These are phyloP conservation scores for Colletotrichum lentis DNA, from an alignment of 2,329 filamentous ascomycete genomes.

Conservation along the genomic window DNA sequence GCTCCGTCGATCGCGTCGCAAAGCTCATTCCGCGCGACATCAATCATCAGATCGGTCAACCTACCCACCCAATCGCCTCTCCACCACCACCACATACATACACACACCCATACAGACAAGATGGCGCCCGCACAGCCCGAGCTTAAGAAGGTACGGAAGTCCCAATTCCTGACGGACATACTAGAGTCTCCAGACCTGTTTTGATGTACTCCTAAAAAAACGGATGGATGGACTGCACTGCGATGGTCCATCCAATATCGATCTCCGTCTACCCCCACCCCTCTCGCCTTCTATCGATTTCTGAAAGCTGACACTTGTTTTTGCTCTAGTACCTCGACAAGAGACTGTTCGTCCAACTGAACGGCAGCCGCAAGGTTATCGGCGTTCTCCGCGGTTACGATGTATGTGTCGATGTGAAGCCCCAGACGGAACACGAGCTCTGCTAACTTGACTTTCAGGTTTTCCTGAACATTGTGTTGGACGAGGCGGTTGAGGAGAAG, in stretches of 20 bases:
- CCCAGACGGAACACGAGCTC: not conserved
- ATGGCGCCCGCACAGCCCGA: slow-evolving; percentile 99
- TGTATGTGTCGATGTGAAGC: slow-evolving; percentile 62
- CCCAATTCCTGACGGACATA: slow-evolving; percentile 40
- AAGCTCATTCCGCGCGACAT: slow-evolving; percentile 28
- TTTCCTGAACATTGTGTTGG: slow-evolving; percentile 96
- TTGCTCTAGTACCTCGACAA: slow-evolving; percentile 91
- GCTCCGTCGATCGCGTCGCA: slow-evolving; percentile 36
- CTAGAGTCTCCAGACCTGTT: slow-evolving; percentile 32
- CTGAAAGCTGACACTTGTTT: slow-evolving; percentile 10
- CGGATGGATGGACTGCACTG: not conserved
- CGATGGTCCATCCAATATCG: not conserved
- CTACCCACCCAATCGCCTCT: slow-evolving; percentile 7
- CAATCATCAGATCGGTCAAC: slow-evolving; percentile 8
- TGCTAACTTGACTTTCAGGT: slow-evolving; percentile 66
- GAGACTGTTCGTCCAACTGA: slow-evolving; percentile 95
- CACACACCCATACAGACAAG: slow-evolving; percentile 50
- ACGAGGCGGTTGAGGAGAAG: slow-evolving; percentile 96
- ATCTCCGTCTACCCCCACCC: not conserved
- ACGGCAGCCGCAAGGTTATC: slow-evolving; percentile 96
- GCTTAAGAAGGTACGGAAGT: slow-evolving; percentile 83
- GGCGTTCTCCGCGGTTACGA: slow-evolving; percentile 95
- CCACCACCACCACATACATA: not conserved
- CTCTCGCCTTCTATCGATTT: not conserved
- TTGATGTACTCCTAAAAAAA: slow-evolving; percentile 22